phyloP scores from a whole-genome alignment of 768 basidiomycete species.

The Pisolithus tinctorius region DNA sequence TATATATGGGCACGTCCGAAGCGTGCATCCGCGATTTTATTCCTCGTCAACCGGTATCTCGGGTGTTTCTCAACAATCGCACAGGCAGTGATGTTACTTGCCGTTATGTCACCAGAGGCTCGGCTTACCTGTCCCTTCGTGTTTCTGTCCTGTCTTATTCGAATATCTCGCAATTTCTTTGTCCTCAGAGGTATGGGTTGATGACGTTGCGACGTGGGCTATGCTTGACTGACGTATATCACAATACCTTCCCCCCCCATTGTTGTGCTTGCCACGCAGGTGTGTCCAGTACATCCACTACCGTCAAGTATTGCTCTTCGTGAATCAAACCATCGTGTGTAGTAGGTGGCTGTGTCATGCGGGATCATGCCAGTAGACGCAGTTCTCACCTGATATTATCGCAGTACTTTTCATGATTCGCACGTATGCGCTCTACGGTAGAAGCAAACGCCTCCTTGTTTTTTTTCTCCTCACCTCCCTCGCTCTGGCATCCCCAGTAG shows the following conservation, averaged over 20 bases:
- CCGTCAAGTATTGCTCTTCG: constrained; percentile 36
- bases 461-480: constrained; percentile 29
- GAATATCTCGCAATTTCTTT: background rate
- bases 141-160: background rate
- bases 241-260: background rate
- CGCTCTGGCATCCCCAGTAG: constrained; percentile 25
- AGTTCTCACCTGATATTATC: background rate
- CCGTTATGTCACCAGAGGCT: constrained; percentile 9
- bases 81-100: constrained; percentile 24
- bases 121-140: background rate
- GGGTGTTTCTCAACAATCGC: constrained; percentile 35
- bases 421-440: constrained; percentile 43
- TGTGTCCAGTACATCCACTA: constrained; percentile 34
- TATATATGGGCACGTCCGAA: constrained; percentile 41
- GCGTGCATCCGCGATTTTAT: constrained; percentile 34
- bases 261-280: constrained; percentile 16
- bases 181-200: constrained; percentile 2
- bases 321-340: constrained; percentile 40
- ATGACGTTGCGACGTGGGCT: background rate
- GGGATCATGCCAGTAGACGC: background rate
- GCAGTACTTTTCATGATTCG: constrained; percentile 41
- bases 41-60: constrained; percentile 46
- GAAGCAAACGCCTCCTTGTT: constrained; percentile 31
- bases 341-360: constrained; percentile 25
- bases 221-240: background rate